A percentile compares a stretch with the other conserved stretches of the same genome.
Evolutionary conservation across 2,329 filamentous ascomycete species (phyloP).

Genomic region (Fusarium bulbicola): DNA sequence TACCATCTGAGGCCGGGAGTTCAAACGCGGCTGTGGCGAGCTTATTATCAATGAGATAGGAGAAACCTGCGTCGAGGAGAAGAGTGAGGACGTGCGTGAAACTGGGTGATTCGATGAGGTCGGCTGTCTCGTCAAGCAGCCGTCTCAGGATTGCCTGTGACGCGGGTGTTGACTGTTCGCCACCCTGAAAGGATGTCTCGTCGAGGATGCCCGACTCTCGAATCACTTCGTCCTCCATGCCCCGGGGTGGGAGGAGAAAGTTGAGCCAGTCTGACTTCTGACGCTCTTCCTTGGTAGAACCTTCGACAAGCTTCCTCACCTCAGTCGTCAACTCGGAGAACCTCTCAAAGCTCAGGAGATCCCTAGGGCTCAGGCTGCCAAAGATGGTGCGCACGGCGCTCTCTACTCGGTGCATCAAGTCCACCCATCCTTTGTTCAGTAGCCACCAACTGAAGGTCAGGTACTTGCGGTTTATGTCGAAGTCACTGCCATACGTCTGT

Average conservation of each 20-base stretch:
- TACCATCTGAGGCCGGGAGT: constrained; percentile 44
- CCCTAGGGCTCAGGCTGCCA: constrained; percentile 85
- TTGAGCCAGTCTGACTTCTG: constrained; percentile 75
- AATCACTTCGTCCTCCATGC: constrained; percentile 85
- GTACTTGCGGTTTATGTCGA: constrained; percentile 94
- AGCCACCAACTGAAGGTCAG: constrained; percentile 99
- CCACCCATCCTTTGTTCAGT: constrained; percentile 87
- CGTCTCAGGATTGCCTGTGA: constrained; percentile 74
- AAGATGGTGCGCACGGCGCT: constrained; percentile 90
- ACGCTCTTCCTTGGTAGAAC: constrained; percentile 55
- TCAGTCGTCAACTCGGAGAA: constrained; percentile 84
- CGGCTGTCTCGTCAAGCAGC: constrained; percentile 93
- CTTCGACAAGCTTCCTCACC: constrained; percentile 87
- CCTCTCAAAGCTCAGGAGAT: constrained; percentile 83
- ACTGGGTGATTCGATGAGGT: constrained; percentile 91
- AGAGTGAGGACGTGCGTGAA: constrained; percentile 88
- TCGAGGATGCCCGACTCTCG: constrained; percentile 82
- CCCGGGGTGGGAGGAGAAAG: constrained; percentile 81
- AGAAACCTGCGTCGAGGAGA: constrained; percentile 88
- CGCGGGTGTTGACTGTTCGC: constrained; percentile 50
- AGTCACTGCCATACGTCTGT: constrained; percentile 88
- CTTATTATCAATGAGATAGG: constrained; percentile 82
- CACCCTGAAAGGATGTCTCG: constrained; percentile 51
- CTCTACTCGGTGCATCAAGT: constrained; percentile 83
- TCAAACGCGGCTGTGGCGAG: constrained; percentile 84